These are phyloP conservation scores for Myriosclerotinia duriaeana DNA, from an alignment of 2,329 filamentous ascomycete species.

Conservation along the genomic window DNA sequence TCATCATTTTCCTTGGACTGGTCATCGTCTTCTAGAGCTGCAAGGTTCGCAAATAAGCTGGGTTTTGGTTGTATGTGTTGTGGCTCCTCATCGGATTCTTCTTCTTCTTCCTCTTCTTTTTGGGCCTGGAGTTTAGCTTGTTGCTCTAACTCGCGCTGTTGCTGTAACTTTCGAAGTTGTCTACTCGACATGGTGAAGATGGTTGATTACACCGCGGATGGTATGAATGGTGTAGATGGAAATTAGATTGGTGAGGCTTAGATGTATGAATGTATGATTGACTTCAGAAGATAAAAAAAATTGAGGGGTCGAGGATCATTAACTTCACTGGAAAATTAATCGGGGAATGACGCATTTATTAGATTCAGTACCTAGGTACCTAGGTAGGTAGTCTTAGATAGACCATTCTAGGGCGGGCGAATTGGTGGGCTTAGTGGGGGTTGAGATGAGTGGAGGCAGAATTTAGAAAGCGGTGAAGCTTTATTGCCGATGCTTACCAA, in stretches of 20 bases:
- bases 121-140: conserved; percentile 29
- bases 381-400: neutral
- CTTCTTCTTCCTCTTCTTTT: conserved; percentile 36
- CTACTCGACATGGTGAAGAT: conserved; percentile 40
- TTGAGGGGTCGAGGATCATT: neutral
- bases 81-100: conserved; percentile 37
- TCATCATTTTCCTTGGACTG: conserved; percentile 36
- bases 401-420: neutral
- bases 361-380: too few species aligned
- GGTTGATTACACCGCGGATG: neutral
- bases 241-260: neutral
- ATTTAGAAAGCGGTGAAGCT: neutral
- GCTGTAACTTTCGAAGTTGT: conserved; percentile 41
- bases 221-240: neutral
- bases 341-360: neutral
- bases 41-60: conserved; percentile 56
- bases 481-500: too few species aligned
- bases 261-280: neutral
- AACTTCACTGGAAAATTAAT: neutral
- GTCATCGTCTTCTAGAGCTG: conserved; percentile 44
- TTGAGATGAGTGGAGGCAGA: neutral
- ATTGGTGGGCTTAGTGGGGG: too few species aligned
- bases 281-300: neutral
- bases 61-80: conserved; percentile 44
- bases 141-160: conserved; percentile 40